These are phyloP conservation scores for Rasamsonia emersonii DNA, from an alignment of 2,329 filamentous ascomycete species.

Conservation along the genomic window DNA sequence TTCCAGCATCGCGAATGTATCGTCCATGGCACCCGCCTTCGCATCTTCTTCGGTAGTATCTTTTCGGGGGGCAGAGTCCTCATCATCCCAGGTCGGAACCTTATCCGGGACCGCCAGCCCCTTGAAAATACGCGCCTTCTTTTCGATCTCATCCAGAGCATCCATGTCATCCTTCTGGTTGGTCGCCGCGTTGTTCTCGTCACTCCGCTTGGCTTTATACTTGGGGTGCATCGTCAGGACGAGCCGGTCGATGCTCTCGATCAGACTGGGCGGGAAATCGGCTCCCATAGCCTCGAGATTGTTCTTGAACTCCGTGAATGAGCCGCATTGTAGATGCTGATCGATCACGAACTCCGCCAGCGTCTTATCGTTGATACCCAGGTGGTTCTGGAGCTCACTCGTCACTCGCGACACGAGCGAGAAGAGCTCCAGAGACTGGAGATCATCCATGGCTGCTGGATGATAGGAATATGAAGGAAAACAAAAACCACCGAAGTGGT, in stretches of 20 bases:
- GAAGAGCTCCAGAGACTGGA: conserved; percentile 82
- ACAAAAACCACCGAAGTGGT: neutral
- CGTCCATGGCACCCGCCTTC: conserved; percentile 66
- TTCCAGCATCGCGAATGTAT: conserved; percentile 88
- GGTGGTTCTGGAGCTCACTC: conserved; percentile 86
- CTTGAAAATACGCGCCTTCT: conserved; percentile 82
- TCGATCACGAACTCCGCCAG: conserved; percentile 94
- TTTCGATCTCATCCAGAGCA: conserved; percentile 44
- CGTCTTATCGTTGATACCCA: conserved; percentile 87
- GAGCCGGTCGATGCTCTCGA: conserved; percentile 85
- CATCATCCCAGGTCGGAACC: conserved; percentile 47
- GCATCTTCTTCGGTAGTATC: conserved; percentile 25
- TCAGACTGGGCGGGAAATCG: conserved; percentile 74
- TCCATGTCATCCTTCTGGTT: conserved; percentile 37
- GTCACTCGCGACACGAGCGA: conserved; percentile 93
- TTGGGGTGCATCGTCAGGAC: conserved; percentile 86
- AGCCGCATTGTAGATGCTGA: conserved; percentile 68
- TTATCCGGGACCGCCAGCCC: conserved; percentile 82
- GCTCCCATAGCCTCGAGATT: conserved; percentile 68
- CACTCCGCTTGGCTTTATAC: conserved; percentile 54
- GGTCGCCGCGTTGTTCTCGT: conserved; percentile 23
- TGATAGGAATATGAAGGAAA: neutral
- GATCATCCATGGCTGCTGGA: conserved; percentile 65
- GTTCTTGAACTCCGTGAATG: conserved; percentile 64
- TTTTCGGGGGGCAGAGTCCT: conserved; percentile 31